Conservation (phyloP, 2,329 filamentous ascomycete genomes). For the Myriosclerotinia scirpicola region DNA sequence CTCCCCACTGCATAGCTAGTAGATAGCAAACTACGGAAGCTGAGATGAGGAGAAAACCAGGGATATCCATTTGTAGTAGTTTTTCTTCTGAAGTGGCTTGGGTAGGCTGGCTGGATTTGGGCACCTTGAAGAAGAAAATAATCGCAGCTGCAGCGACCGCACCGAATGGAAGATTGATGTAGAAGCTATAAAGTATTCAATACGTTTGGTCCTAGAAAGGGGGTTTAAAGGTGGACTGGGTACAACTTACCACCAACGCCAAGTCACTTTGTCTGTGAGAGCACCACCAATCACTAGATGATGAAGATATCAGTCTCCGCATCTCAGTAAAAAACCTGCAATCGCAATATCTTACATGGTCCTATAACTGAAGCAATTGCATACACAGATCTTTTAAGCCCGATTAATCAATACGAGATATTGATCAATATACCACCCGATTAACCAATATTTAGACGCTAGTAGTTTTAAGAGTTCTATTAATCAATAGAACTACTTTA, state of each 20-base stretch:
- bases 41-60: constrained; percentile 48
- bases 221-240: too few species aligned
- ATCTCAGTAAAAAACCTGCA: too few species aligned
- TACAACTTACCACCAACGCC: constrained; percentile 42
- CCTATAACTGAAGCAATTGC: too few species aligned
- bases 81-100: not conserved
- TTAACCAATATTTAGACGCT: too few species aligned
- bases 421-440: too few species aligned
- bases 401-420: too few species aligned
- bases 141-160: constrained; percentile 31
- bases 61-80: constrained; percentile 40
- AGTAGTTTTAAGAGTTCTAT: too few species aligned
- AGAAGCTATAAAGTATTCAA: too few species aligned
- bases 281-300: not conserved
- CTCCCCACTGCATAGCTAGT: constrained; percentile 49
- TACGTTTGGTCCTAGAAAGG: too few species aligned
- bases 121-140: not conserved
- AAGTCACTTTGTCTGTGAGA: constrained; percentile 1
- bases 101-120: not conserved
- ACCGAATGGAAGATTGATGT: constrained; percentile 46
- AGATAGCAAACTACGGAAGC: constrained; percentile 42
- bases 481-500: too few species aligned
- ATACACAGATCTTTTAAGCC: too few species aligned
- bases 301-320: not conserved
- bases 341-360: too few species aligned